Evolutionary conservation across 495 filamentous ascomycete genomes (phyloP).

Genomic region (Thermochaetoides thermophila): DNA sequence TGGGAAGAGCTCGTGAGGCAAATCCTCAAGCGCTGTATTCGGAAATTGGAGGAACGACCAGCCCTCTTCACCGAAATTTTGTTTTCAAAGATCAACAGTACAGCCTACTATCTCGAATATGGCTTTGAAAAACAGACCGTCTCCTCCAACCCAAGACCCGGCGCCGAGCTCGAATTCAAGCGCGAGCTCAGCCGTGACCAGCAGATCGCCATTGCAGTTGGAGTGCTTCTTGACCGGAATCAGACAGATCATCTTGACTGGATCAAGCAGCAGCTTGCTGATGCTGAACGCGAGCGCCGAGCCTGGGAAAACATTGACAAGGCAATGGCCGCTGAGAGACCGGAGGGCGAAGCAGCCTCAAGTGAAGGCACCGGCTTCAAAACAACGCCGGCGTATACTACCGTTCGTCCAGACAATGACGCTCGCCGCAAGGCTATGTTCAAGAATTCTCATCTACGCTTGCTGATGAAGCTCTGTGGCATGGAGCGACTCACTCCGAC

Average conservation of each 20-base stretch:
- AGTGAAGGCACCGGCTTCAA: conserved; percentile 23
- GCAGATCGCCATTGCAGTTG: conserved; percentile 65
- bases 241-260: conserved; percentile 62
- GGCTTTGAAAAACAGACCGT: conserved; percentile 72
- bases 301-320: conserved; percentile 62
- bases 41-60: conserved; percentile 71
- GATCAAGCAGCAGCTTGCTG: conserved; percentile 55
- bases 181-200: conserved; percentile 46
- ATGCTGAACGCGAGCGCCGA: conserved; percentile 57
- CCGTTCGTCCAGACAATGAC: conserved; percentile 54
- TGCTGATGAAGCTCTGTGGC: conserved; percentile 66
- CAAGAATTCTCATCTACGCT: conserved; percentile 76
- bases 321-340: conserved; percentile 28
- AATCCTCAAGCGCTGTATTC: conserved; percentile 54
- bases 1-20: conserved; percentile 86
- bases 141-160: conserved; percentile 40
- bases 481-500: conserved; percentile 49
- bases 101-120: conserved; percentile 74
- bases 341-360: conserved; percentile 16
- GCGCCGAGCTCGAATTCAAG: conserved; percentile 65
- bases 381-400: conserved; percentile 21
- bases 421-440: conserved; percentile 59
- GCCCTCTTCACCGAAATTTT: conserved; percentile 77
- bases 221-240: conserved; percentile 61
- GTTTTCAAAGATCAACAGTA: conserved; percentile 82